Evolutionary conservation across 495 filamentous ascomycete species (phyloP), one percentile per base, ranked within the genome.

Genomic region (Thozetella sp.): DNA sequence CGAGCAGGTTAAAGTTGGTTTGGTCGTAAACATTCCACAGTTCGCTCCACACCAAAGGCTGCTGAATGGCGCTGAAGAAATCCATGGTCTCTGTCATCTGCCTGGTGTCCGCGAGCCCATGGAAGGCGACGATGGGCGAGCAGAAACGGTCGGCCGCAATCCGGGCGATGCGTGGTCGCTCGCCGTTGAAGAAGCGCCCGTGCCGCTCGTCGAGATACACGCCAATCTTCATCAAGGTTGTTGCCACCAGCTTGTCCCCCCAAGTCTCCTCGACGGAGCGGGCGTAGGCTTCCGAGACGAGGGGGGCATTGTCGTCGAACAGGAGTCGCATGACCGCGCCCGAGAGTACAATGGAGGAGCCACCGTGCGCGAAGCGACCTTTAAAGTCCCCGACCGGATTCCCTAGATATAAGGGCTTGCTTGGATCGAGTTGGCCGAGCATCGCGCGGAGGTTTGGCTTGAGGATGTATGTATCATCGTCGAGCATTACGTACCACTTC

Each of bases 401-500:
- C 13, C 75, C 75, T 24, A 77, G 54, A 62, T 75, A 76, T 3
- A 70, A 64, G 23, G 75, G 68, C 27, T 65, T 60, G 13, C 54
- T 46, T 15, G 68, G 67, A 55, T 77, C 68, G 43, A 77, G 54
- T 48, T 72, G 70, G 17, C 66, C 66, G 0, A 77, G 61, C 2
- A 77, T 30, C 2, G 72, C 43, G 24, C 40, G 20, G 53, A 77
- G 56, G 30, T 73, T 70, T 37, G 70, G 64, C 53, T 67, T 67
- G 22, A 75, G 60, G 26, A 77, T 56, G 54, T 72, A 76, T n/a
- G 73, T 76, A 57, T 77, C 75, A 45, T 77, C 75, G 54, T 77
- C 75, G 6, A 72, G 22, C 61, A 76, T 67, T 51, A 76, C 48
- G 43, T 77, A 77, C 75, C 75, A 77, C 64, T 77, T 76, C 67